phyloP scores from a whole-genome alignment of 441 rosid genomes.

The Erodium moschatum region DNA sequence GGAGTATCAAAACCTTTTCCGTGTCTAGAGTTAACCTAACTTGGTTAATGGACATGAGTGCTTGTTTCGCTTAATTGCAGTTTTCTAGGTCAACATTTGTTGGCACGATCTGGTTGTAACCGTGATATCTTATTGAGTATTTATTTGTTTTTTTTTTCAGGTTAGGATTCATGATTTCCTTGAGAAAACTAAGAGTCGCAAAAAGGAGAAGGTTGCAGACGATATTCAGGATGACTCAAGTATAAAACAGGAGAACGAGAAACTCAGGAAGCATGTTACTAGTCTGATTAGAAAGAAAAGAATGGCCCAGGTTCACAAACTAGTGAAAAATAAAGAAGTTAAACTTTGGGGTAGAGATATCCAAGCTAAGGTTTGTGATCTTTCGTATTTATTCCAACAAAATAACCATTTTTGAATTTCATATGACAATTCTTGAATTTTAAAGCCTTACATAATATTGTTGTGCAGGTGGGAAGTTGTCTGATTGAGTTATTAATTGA shows the following conservation, averaged over 20 bases:
- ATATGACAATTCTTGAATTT: slow-evolving; percentile 20
- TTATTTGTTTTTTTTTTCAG: slow-evolving; percentile 35
- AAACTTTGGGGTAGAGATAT: slow-evolving; percentile 85
- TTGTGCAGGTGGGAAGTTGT: slow-evolving; percentile 67
- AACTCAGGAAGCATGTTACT: slow-evolving; percentile 50
- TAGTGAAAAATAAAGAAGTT: slow-evolving; percentile 51
- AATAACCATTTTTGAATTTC: slow-evolving; percentile 10
- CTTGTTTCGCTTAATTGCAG: not conserved
- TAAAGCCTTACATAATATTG: not conserved
- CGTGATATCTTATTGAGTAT: not conserved
- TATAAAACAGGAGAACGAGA: slow-evolving; percentile 37
- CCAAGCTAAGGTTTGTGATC: slow-evolving; percentile 67
- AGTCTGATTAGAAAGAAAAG: slow-evolving; percentile 57
- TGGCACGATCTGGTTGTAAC: not conserved
- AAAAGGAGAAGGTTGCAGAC: slow-evolving; percentile 24
- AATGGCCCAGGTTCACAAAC: slow-evolving; percentile 41
- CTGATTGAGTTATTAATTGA: slow-evolving; percentile 74
- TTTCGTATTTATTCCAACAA: slow-evolving; percentile 17
- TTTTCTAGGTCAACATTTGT: not conserved
- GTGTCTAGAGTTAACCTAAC: not conserved
- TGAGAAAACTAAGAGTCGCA: slow-evolving; percentile 57
- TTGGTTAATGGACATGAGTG: not conserved
- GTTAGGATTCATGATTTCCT: slow-evolving; percentile 58
- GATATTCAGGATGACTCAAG: not conserved
- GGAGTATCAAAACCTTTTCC: not conserved